These are phyloP conservation scores for Forsythia viridissima DNA, from an alignment of 257 asterid genomes.

Conservation along the genomic window DNA sequence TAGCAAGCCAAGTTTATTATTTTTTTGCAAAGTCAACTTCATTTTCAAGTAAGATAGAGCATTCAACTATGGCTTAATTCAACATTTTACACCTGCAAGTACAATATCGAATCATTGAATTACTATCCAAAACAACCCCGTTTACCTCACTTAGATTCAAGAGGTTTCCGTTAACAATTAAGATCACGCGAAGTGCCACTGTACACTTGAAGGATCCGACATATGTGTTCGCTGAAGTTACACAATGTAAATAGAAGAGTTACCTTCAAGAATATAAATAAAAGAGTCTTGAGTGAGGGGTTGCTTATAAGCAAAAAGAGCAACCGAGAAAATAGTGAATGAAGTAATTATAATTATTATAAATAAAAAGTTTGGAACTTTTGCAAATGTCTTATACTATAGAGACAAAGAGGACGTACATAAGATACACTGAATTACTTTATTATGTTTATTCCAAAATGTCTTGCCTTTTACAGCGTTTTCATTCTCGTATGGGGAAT, in stretches of 20 bases:
- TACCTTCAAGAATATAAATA: neutral
- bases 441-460: slow-evolving; percentile 13
- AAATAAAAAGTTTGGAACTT: neutral
- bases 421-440: neutral
- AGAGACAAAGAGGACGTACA: neutral
- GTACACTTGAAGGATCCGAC: neutral
- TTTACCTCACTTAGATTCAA: too few relatives aligned
- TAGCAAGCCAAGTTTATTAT: neutral
- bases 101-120: neutral
- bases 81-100: neutral
- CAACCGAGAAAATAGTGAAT: neutral
- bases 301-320: neutral
- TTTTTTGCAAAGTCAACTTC: neutral
- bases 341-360: neutral
- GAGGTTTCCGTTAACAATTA: too few relatives aligned
- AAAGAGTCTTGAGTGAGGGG: neutral
- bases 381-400: neutral
- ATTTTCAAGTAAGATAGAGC: neutral
- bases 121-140: neutral
- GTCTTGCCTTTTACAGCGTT: neutral
- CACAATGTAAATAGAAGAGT: neutral
- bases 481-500: neutral
- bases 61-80: slow-evolving; percentile 5
- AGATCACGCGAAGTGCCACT: too few relatives aligned
- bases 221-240: neutral